Conservation (phyloP, 169 alveolate species). For the Eimeria tenella region DNA sequence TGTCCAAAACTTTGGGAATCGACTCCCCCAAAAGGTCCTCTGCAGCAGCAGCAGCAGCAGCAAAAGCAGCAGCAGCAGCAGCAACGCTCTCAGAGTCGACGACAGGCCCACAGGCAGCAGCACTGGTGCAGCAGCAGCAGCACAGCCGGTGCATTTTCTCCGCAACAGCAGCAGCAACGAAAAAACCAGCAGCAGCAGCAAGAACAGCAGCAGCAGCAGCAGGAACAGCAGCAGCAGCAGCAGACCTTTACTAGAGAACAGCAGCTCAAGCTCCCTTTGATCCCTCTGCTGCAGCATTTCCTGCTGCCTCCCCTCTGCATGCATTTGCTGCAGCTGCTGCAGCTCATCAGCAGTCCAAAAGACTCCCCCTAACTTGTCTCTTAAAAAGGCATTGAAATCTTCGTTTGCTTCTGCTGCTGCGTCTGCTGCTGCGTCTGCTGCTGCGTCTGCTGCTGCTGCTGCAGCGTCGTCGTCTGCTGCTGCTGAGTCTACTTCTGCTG, state of each 20-base stretch:
- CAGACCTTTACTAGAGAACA: background rate
- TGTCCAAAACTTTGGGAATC: background rate
- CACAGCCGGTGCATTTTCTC: background rate
- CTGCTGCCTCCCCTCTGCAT: background rate
- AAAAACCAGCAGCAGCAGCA: background rate
- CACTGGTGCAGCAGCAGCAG: background rate
- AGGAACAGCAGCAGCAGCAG: background rate
- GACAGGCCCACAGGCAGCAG: background rate
- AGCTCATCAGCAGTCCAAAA: background rate
- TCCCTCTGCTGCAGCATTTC: background rate
- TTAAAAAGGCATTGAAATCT: background rate
- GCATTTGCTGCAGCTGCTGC: background rate
- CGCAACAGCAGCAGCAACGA: background rate
- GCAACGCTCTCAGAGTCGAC: background rate
- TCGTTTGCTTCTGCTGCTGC: background rate
- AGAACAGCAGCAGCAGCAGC: background rate
- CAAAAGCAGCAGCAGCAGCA: background rate
- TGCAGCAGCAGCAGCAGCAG: background rate
- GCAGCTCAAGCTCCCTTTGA: background rate
- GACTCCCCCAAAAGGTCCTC: background rate
- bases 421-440: background rate
- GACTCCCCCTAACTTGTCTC: background rate
- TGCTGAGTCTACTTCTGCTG: too few relatives aligned
- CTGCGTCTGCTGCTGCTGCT: background rate
- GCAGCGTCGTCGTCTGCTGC: background rate